Evolutionary conservation across 345 rosid species (phyloP), one percentile per base, ranked within the genome.

Genomic region (Xanthoceras sorbifolium): DNA sequence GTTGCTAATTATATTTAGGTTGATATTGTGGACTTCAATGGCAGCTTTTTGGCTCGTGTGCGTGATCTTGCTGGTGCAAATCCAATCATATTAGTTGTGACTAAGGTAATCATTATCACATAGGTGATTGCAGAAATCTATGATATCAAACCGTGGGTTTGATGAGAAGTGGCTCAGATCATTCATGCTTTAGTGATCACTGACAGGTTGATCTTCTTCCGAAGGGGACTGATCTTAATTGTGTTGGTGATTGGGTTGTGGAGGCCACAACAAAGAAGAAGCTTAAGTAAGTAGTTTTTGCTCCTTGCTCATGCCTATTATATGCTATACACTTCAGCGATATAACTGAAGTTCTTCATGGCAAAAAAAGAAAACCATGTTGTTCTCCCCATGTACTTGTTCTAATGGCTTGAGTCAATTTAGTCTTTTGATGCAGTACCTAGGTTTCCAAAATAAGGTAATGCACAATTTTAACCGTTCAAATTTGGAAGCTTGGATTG

Each of bases 241-340:
- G 98, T 83, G 74, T 95, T 14, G 99, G 98, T 10, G 99, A 95
- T 88, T 95, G 99, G 98, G 97, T 90, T 63, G 99, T 92, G 31
- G 99, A 95, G 69, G 86, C 94, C 34, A 90, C 86, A 68, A 87
- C 84, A 20, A 95, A 84, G 87, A 95, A 90, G 87, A 95, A 84
- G 81, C 96, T 95, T 18, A 95, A 92, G 99, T 95, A 85, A 80
- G 91, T 78, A 80, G 91, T 78, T 75, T 48, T 25, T 20, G 7
- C 64, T 79, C 70, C 34, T 65, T 26, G 44, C 31, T 1, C 62
- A 15, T 52, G 28, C 67, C 42, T 38, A 2, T 38, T 38, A 38
- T 79, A 40, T 77, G 72, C 29, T 46, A 3, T 50, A 25, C 50
- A 42, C 18, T 57, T 63, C 5, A 29, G 18, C 7, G 42, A 38